Conservation (phyloP, 2,329 filamentous ascomycete species). For the Fusarium marasasianum region DNA sequence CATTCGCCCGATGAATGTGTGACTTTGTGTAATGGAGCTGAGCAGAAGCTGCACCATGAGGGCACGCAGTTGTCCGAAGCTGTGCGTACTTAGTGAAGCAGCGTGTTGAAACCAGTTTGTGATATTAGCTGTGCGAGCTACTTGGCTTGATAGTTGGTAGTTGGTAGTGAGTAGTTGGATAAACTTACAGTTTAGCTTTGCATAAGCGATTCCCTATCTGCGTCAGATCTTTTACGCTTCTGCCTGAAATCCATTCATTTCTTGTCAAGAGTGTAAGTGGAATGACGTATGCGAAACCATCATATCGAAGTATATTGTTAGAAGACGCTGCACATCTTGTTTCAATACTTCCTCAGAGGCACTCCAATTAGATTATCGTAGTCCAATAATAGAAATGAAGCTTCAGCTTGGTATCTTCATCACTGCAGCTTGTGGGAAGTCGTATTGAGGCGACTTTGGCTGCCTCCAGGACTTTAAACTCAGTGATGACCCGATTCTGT, state of each 20-base stretch:
- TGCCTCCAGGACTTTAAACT: slow-evolving; percentile 23
- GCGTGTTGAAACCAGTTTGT: not conserved
- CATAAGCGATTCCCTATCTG: not conserved
- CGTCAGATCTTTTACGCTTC: not conserved
- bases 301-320: not conserved
- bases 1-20: slow-evolving; percentile 28
- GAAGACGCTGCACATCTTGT: not conserved
- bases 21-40: rapidly evolving
- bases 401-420: not conserved
- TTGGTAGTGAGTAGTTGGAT: not conserved
- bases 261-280: slow-evolving; percentile 1
- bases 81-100: not conserved
- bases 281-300: slow-evolving; percentile 14
- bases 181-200: not conserved
- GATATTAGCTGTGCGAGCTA: not conserved
- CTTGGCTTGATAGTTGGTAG: not conserved
- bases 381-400: not conserved
- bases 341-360: not conserved
- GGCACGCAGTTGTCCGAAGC: not conserved
- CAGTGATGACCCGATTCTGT: slow-evolving; percentile 29
- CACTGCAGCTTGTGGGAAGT: not conserved
- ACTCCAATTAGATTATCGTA: not conserved
- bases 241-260: slow-evolving; percentile 6
- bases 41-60: not conserved
- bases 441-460: not conserved